phyloP scores from a whole-genome alignment of 805 yeast genomes.

The Candida michaelii region DNA sequence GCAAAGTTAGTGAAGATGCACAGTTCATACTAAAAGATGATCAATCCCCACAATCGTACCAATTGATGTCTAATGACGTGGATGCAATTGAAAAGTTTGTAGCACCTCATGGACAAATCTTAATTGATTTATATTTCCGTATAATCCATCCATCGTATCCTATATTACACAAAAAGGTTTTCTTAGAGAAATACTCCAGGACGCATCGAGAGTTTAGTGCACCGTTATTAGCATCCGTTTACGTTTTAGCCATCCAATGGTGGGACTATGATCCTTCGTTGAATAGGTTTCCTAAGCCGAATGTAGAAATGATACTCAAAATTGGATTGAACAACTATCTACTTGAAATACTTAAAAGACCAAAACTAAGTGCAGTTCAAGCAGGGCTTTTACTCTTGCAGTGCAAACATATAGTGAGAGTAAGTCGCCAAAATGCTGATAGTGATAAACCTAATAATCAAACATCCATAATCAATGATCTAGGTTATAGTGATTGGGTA shows the following conservation, averaged over 20 bases:
- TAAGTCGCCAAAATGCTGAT: constrained; percentile 11
- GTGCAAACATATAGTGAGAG: constrained; percentile 45
- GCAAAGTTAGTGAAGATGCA: constrained; percentile 75
- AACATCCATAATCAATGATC: constrained; percentile 24
- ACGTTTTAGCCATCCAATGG: constrained; percentile 86
- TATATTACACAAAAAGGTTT: constrained; percentile 85
- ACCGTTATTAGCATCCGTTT: constrained; percentile 87
- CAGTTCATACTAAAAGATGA: constrained; percentile 83
- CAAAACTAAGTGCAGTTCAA: constrained; percentile 88
- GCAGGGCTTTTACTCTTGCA: constrained; percentile 81
- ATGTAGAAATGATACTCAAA: constrained; percentile 49
- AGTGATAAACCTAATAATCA: constrained; percentile 7
- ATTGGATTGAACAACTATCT: constrained; percentile 68
- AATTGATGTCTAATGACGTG: constrained; percentile 69
- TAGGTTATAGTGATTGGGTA: constrained; percentile 73
- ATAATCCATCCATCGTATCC: constrained; percentile 92
- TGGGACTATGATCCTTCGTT: constrained; percentile 87
- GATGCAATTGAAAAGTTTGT: constrained; percentile 83
- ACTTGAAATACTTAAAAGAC: constrained; percentile 74
- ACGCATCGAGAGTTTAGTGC: constrained; percentile 92
- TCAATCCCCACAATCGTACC: constrained; percentile 65
- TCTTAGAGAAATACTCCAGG: constrained; percentile 84
- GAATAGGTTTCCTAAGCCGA: constrained; percentile 76
- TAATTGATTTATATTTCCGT: constrained; percentile 78
- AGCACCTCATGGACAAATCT: constrained; percentile 87